Evolutionary conservation across 805 yeast species (phyloP), one percentile per base, ranked within the genome.

Genomic region (Metschnikowia henanensis): DNA sequence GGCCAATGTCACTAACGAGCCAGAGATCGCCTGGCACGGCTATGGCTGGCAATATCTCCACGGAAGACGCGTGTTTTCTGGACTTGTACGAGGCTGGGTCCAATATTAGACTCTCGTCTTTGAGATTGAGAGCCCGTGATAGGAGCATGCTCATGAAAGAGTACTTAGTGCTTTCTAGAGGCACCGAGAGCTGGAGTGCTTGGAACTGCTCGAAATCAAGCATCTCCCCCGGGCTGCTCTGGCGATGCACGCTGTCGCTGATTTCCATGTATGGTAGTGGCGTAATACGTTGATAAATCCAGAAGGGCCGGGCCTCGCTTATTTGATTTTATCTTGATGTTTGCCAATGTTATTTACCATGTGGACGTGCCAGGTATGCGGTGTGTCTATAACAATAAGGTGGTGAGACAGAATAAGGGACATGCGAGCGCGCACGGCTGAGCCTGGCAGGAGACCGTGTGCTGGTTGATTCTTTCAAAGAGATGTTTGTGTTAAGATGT

Each of bases 1-100:
- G 56, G 13, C 45, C 43, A 7, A 69, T 56, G 9, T 63, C 65
- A 17, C 62, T 64, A 25, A 52, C 48, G 25, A 64, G 51, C 76
- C 76, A 71, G 18, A 68, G 46, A 46, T 70, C 73, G 18, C 43
- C 43, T 4, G 76, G 75, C 9, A 70, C 53, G 2, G 54, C 50
- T 2, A 70, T 53, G 30, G 59, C 64, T 20, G 70, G 68, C 29
- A 70, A 44, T 15, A 68, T 51, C 35, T 68, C 73, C 13, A 47
- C 44, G 9, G 51, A 43, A 2, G 32, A 19, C 8, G 13, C 18
- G 10, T 28, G 33, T 22, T 30, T 30, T 7, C 23, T 35, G 28
- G 31, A 15, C 20, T n/a, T 35, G 17, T 31, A 23, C n/a, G 39
- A 29, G 21, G 41, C 23, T 4, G 48, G 39, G 26, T 41, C 43